Conservation (phyloP, 2,329 filamentous ascomycete species). For the Thielaviopsis euricoi region DNA sequence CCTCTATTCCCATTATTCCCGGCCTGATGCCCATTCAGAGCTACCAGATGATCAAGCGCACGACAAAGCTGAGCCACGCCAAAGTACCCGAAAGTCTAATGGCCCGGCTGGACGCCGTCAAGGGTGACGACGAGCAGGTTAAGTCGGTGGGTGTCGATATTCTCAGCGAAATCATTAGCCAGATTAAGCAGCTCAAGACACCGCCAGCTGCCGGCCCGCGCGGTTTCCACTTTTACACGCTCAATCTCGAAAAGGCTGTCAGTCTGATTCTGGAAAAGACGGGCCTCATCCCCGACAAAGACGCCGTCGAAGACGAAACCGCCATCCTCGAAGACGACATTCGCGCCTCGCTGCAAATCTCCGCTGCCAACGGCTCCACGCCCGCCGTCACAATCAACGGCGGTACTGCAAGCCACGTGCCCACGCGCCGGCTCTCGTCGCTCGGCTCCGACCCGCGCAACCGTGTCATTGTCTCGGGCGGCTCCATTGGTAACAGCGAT, state of each 20-base stretch:
- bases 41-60: constrained; percentile 87
- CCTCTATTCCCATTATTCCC: constrained; percentile 75
- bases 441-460: constrained; percentile 77
- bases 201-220: constrained; percentile 25
- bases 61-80: constrained; percentile 87
- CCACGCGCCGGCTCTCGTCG: constrained; percentile 52
- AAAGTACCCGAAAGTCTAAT: constrained; percentile 58
- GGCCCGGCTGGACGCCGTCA: constrained; percentile 53
- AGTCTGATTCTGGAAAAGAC: constrained; percentile 81
- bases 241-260: constrained; percentile 92
- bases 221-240: constrained; percentile 93
- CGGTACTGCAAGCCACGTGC: constrained; percentile 20
- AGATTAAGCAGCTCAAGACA: constrained; percentile 39
- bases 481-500: constrained; percentile 39
- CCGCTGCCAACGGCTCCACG: constrained; percentile 28
- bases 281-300: constrained; percentile 52
- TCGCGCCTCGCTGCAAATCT: constrained; percentile 15
- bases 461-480: constrained; percentile 62
- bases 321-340: constrained; percentile 9
- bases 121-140: constrained; percentile 64
- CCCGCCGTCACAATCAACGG: constrained; percentile 22
- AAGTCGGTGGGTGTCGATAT: constrained; percentile 71
- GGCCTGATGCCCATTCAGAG: constrained; percentile 96
- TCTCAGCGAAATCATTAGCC: constrained; percentile 65
- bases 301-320: constrained; percentile 24